Base-by-base conservation (phyloP, 2,329 filamentous ascomycete genomes). In the Metarhizium guizhouense region DNA sequence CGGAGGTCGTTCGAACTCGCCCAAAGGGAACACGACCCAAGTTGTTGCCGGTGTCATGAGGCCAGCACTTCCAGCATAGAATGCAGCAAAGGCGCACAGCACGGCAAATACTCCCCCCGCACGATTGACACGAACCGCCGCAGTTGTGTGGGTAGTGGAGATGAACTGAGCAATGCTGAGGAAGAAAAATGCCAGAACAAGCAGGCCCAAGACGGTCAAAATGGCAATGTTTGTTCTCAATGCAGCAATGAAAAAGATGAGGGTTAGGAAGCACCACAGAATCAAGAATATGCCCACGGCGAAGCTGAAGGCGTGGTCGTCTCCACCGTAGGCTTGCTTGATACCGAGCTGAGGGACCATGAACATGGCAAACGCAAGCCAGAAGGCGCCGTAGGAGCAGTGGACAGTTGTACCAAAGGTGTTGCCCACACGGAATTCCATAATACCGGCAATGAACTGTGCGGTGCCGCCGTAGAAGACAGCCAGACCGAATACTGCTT, bases 361-460 rank as follows among this genome's bases (percentile, higher is more conserved):
- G 60, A 83, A 79, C 71, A 84, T 82, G 61, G 76, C 79, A 61
- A 79, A 82, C 29, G 77, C 75, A 58, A 84, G 74, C 81, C 81
- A 84, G 71, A 84, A 84, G 57, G 80, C 80, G 56, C 81, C 80
- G 64, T 83, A 85, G 3, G 78, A 82, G 47, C 77, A 79, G 57
- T 84, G 79, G 8, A 82, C 78, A 6, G 81, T 84, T 34, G 79
- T 80, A 73, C 80, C 82, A 53, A 84, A 84, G 11, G 80, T 83
- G 70, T 84, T 84, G n/a, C 81, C 81, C 10, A 81, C 73, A 13
- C 67, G 67, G 57, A 75, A 76, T 60, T 76, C 68, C 68, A 76
- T 72, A 30, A 88, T 86, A 64, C 85, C 85, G 50, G 84, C 83
- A 53, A 86, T 71, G 64, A 87, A 72, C 67, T 88, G 85, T n/a